Evolutionary conservation across 768 basidiomycete genomes (phyloP), one percentile per base, ranked within the genome.

Genomic region (Termitomyces sp.): DNA sequence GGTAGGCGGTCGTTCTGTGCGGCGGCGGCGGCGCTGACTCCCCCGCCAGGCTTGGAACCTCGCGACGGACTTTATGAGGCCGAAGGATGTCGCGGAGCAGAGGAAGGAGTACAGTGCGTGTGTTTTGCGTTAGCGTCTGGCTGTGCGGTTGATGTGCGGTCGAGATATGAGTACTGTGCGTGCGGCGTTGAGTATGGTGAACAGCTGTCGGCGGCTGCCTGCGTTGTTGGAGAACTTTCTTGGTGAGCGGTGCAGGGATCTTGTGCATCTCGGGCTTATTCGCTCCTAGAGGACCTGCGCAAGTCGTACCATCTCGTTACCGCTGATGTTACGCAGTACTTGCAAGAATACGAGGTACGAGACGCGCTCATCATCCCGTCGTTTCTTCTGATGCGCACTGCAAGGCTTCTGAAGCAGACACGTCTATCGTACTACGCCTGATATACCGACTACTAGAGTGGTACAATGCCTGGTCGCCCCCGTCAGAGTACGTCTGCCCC

Each of bases 391-490:
- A 58, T 29, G 31, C 31, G 20, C 24, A 31, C 20, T 48, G n/a
- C 13, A 60, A 88, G 85, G 67, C 69, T 41, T 74, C 75, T 26
- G 67, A 72, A 20, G 78, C 84, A 6, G 51, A 52, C 37, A 52
- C 81, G 1, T 71, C 77, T 28, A 66, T 80, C 24, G 75, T 92
- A 8, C 73, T 75, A 13, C 70, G 73, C 26, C 78, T 92, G 22
- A 73, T 92, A 0, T 75, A 77, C 52, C 77, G 85, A 36, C 69
- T 92, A 4, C 71, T 84, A 18, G 79, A 85, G 24, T 92, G 91
- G 91, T 88, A 85, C 66, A 77, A 77, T 53, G 79, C 82, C n/a
- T 93, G 91, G 91, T 76, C 77, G 22, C 88, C 88, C 0, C 78
- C 80, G 15, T 64, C 71, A 46, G 87, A 88, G 88, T 87, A 60